Percentiles rank a stretch among this genome's conserved stretches.
Evolutionary conservation across 177 flowering plant genomes (phyloP).

Genomic region (Vitis hybrid): DNA sequence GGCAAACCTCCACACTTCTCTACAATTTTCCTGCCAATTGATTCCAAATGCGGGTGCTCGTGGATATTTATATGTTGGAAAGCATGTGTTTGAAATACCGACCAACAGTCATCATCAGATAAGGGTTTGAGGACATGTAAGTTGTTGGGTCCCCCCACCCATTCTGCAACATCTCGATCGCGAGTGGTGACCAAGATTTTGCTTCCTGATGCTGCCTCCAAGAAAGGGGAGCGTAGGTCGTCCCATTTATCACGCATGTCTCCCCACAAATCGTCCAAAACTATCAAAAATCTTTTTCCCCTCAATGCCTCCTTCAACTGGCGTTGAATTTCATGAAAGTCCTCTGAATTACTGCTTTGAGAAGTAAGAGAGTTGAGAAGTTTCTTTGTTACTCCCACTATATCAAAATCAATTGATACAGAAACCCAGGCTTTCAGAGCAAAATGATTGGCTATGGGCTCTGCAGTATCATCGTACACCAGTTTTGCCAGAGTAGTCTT

Average conservation of each 20-base stretch:
- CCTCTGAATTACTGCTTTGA: too few species aligned
- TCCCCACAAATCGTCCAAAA: conserved; percentile 8
- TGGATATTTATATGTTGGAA: not conserved
- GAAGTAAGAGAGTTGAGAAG: too few species aligned
- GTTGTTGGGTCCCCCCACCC: not conserved
- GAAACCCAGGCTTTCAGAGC: too few species aligned
- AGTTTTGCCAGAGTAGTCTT: too few species aligned
- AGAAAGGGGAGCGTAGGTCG: not conserved
- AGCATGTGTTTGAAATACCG: not conserved
- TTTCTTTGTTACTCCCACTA: too few species aligned
- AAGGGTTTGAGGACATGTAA: too few species aligned
- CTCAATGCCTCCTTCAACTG: not conserved
- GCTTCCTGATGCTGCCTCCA: not conserved
- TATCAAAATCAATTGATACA: too few species aligned
- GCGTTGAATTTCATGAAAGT: not conserved
- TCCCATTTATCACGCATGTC: not conserved
- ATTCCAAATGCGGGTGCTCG: not conserved
- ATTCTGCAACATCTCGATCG: not conserved
- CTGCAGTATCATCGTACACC: too few species aligned
- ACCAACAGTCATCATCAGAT: too few species aligned
- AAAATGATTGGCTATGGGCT: too few species aligned
- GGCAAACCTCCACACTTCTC: too few species aligned
- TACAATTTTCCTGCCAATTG: not conserved
- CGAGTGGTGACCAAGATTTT: not conserved
- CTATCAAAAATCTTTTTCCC: conserved; percentile 1